phyloP scores from a whole-genome alignment of 345 rosid species.

The Turnera subulata region DNA sequence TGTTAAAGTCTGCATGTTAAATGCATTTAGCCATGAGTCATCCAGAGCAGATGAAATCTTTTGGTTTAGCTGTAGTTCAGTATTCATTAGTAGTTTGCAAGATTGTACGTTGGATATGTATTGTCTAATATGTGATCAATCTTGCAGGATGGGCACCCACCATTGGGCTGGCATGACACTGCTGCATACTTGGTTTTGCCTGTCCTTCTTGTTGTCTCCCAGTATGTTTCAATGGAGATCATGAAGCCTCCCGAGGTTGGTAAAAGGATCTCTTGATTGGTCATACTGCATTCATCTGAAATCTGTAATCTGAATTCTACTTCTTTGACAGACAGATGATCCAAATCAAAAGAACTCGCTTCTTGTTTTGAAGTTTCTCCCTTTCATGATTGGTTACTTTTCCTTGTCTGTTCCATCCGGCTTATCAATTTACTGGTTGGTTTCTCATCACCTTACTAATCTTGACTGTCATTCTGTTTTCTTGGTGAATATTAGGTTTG shows the following conservation, averaged over 20 bases:
- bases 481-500: background rate
- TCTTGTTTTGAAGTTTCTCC: constrained; percentile 92
- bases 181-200: constrained; percentile 96
- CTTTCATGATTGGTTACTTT: constrained; percentile 97
- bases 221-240: constrained; percentile 90
- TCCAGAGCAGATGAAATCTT: too few species aligned
- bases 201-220: constrained; percentile 82
- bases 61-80: constrained; percentile 10
- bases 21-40: too few species aligned
- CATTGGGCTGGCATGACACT: constrained; percentile 91
- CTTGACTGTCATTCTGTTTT: background rate
- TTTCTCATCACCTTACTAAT: constrained; percentile 20
- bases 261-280: constrained; percentile 7
- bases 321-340: constrained; percentile 76
- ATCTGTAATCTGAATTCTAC: constrained; percentile 10
- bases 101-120: background rate
- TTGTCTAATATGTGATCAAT: constrained; percentile 13
- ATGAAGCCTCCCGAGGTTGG: constrained; percentile 99
- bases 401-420: constrained; percentile 99
- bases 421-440: constrained; percentile 91
- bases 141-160: constrained; percentile 96
- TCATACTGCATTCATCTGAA: background rate
- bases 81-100: background rate
- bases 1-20: too few species aligned
- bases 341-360: constrained; percentile 95